These are phyloP conservation scores for Rhazya stricta DNA, from an alignment of 257 asterid species.

Conservation along the genomic window DNA sequence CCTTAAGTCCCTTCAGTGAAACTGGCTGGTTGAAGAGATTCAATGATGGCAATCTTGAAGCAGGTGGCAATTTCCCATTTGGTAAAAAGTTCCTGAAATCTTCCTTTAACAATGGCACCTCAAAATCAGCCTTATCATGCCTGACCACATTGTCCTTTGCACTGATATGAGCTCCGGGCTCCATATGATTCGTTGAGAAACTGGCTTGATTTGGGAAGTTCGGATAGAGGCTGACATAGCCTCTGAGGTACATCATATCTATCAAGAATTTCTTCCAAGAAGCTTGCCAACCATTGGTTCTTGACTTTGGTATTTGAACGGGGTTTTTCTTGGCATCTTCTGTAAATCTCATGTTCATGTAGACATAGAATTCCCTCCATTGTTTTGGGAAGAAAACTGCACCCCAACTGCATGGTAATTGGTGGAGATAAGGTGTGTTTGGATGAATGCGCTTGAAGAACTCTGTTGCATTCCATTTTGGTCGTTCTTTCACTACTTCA, in stretches of 20 bases:
- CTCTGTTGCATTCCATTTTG: slow-evolving; percentile 85
- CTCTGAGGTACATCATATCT: slow-evolving; percentile 91
- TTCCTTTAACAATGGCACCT: slow-evolving; percentile 71
- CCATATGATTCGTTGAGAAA: slow-evolving; percentile 96
- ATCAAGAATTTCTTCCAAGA: slow-evolving; percentile 95
- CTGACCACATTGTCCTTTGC: slow-evolving; percentile 70
- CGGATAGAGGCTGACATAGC: slow-evolving; percentile 80
- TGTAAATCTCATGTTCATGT: slow-evolving; percentile 93
- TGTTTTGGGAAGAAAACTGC: slow-evolving; percentile 92
- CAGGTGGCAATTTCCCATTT: slow-evolving; percentile 76
- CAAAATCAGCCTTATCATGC: slow-evolving; percentile 75
- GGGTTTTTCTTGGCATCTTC: slow-evolving; percentile 81
- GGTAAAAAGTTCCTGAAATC: slow-evolving; percentile 64
- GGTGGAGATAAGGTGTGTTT: slow-evolving; percentile 93
- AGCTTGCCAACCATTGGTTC: slow-evolving; percentile 99
- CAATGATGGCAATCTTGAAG: slow-evolving; percentile 69
- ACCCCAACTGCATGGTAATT: slow-evolving; percentile 95
- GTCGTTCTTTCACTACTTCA: slow-evolving; percentile 93
- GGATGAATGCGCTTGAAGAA: slow-evolving; percentile 73
- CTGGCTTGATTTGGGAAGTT: slow-evolving; percentile 88
- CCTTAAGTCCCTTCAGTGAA: slow-evolving; percentile 77
- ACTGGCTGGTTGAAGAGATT: slow-evolving; percentile 80
- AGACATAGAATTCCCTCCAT: slow-evolving; percentile 88
- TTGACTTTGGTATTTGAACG: slow-evolving; percentile 85
- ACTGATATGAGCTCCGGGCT: slow-evolving; percentile 90